These are phyloP conservation scores for Chamaecyparis obtusa DNA, from an alignment of 75 land plant species.

Conservation along the genomic window DNA sequence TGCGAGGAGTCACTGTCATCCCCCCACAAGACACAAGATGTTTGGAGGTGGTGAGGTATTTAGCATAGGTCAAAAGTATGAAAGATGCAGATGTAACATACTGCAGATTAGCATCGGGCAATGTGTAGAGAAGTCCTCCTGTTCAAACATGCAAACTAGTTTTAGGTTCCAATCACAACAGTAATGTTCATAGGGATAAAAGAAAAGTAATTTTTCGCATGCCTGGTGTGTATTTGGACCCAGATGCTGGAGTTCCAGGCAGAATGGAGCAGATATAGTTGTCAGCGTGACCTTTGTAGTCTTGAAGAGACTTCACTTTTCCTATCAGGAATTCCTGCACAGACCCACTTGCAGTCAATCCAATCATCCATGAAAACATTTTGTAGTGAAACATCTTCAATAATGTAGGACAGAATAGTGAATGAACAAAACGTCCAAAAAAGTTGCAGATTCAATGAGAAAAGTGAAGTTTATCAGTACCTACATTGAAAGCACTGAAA, in stretches of 20 bases:
- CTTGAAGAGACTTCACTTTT: conserved; percentile 51
- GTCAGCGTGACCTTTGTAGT: conserved; percentile 72
- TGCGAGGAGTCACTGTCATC: conserved; percentile 39
- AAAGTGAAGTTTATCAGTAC: not conserved
- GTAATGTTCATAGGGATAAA: not conserved
- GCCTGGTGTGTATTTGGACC: conserved; percentile 68
- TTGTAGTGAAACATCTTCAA: not conserved
- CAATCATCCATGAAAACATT: not conserved
- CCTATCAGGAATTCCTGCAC: conserved; percentile 57
- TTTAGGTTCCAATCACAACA: not conserved
- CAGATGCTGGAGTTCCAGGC: conserved; percentile 48
- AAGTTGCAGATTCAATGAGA: not conserved
- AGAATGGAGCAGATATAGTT: conserved; percentile 70
- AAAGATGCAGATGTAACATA: conserved; percentile 88
- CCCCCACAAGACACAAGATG: conserved; percentile 57
- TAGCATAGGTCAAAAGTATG: conserved; percentile 76
- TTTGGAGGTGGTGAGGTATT: conserved; percentile 57
- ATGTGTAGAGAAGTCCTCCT: conserved; percentile 84
- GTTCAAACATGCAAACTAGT: conserved; percentile 5
- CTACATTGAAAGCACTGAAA: not conserved
- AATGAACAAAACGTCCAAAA: not conserved
- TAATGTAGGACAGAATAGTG: not conserved
- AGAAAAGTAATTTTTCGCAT: not conserved
- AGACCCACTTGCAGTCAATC: not conserved
- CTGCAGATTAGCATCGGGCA: conserved; percentile 75